Evolutionary conservation across 352 stramenopile genomes (phyloP).

Genomic region (Phytophthora sansomeana): DNA sequence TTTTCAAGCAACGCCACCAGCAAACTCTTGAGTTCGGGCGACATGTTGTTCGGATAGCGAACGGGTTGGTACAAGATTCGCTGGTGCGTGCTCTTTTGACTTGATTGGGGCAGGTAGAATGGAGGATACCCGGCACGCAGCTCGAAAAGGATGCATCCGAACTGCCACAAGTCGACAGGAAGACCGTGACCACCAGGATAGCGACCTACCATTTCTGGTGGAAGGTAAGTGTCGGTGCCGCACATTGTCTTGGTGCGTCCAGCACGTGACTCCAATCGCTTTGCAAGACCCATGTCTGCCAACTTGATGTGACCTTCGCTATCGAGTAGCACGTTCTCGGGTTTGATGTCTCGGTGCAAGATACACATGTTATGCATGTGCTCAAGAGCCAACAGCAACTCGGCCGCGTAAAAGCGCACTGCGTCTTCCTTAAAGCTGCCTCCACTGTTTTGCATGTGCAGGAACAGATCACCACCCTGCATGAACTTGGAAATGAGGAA

Average conservation of each 20-base stretch:
- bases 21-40: conserved; percentile 77
- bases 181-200: conserved; percentile 85
- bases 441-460: conserved; percentile 90
- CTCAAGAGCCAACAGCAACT: conserved; percentile 82
- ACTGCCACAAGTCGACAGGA: conserved; percentile 94
- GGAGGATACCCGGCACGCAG: conserved; percentile 92
- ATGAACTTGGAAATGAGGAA: conserved; percentile 99
- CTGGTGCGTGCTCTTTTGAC: conserved; percentile 90
- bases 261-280: conserved; percentile 76
- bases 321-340: conserved; percentile 92
- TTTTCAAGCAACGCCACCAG: conserved; percentile 80
- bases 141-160: conserved; percentile 95
- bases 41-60: conserved; percentile 87
- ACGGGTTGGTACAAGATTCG: conserved; percentile 91
- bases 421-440: conserved; percentile 80
- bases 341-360: conserved; percentile 94
- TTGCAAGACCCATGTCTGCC: conserved; percentile 93
- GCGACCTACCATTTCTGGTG: conserved; percentile 89
- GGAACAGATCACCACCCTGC: conserved; percentile 95
- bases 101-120: conserved; percentile 93
- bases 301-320: conserved; percentile 91
- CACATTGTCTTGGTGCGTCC: conserved; percentile 91
- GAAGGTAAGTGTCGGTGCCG: conserved; percentile 91
- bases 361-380: conserved; percentile 95
- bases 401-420: conserved; percentile 87